Evolutionary conservation across 257 asterid species (phyloP).

Genomic region (Rehmannia glutinosa): DNA sequence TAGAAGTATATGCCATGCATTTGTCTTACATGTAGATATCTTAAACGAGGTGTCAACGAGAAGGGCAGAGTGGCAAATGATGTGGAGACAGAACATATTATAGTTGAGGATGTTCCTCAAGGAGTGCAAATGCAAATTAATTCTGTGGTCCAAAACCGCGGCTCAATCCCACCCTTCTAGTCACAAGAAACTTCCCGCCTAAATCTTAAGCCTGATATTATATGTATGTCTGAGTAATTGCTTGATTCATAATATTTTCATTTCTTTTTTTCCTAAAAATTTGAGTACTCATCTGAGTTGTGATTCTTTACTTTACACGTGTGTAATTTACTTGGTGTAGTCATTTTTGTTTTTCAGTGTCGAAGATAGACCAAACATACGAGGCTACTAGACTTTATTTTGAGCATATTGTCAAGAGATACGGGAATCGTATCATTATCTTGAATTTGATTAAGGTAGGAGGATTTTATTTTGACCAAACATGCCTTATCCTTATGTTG

Average conservation of each 20-base stretch:
- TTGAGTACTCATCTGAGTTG: background rate
- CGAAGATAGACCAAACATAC: conserved; percentile 64
- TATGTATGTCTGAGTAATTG: conserved; percentile 39
- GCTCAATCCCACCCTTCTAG: conserved; percentile 86
- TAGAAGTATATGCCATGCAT: background rate
- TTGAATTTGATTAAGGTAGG: conserved; percentile 77
- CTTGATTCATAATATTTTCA: background rate
- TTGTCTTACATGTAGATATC: conserved; percentile 41
- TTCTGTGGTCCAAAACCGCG: conserved; percentile 86
- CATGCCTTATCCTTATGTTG: background rate
- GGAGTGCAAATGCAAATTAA: conserved; percentile 52
- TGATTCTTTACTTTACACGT: background rate
- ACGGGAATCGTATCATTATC: conserved; percentile 73
- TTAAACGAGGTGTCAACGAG: conserved; percentile 81
- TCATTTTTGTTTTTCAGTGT: conserved; percentile 44
- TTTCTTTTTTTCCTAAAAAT: background rate
- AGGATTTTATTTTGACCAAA: background rate
- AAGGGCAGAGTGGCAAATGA: conserved; percentile 82
- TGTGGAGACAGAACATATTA: conserved; percentile 80
- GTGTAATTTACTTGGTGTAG: background rate
- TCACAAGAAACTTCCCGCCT: conserved; percentile 82
- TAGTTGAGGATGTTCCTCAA: conserved; percentile 59
- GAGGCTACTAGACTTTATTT: conserved; percentile 79
- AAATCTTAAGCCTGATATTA: conserved; percentile 72
- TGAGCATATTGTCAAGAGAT: conserved; percentile 66